Evolutionary conservation across 139 green algal genomes (phyloP), one percentile per base, ranked within the genome.

Genomic region (Chlamydomonas sphaeroides): DNA sequence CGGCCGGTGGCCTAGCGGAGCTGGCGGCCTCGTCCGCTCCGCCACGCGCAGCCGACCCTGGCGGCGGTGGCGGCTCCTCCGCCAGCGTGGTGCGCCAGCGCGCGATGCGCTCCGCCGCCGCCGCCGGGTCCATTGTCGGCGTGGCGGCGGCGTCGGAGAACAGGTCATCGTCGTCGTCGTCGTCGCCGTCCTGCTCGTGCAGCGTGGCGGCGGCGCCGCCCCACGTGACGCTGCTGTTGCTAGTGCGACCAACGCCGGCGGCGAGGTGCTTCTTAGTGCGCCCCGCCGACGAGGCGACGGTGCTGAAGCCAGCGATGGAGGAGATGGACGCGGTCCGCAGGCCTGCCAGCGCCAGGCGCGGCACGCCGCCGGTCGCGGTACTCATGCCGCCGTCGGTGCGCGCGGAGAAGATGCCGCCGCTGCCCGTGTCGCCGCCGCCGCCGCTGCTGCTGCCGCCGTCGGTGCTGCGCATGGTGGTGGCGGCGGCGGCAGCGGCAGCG

Each of bases 31-130:
- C n/a, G n/a, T n/a, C 20, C 56, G 20, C 56, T 63, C 5, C 56
- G 17, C 5, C 21, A 10, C 17, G 5, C 15, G 20, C 20, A 10
- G 21, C 56, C 56, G 20, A 8, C 18, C 26, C 10, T 2, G 63
- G 63, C 51, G 4, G 38, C 56, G 56, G 23, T 25, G 56, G 23
- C 56, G 56, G 56, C 23, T n/a, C 72, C 20, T 79, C 72, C 36
- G 30, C 38, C 5, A 79, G 30, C 26, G 72, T 57, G 26, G 59
- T 68, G 41, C 35, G 56, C 74, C 74, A 80, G 30, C 45, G 33
- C 5, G 74, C 74, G 20, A 80, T 62, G 18, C 74, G 74, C 61
- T 80, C 74, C 7, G 74, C 74, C n/a, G 74, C 74, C 25, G 42
- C 65, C 63, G 23, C 48, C 51, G n/a, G 71, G 48, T 32, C 21